A percentile compares a stretch with the other conserved stretches of the same genome.
phyloP scores from a whole-genome alignment of 2,329 filamentous ascomycete genomes.

The Xylaria sp. region DNA sequence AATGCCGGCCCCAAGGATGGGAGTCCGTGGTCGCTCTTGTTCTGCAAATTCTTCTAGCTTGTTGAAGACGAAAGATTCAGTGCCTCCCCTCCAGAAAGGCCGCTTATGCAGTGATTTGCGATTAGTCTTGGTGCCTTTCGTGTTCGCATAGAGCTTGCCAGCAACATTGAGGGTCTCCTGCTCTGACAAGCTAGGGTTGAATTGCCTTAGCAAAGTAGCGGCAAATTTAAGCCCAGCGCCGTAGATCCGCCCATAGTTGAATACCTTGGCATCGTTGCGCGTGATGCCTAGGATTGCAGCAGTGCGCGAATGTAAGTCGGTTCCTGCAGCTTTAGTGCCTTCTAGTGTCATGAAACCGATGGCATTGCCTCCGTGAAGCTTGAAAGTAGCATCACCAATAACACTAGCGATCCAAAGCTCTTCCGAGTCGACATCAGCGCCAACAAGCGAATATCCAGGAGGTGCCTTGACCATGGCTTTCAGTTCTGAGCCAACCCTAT shows the following conservation, averaged over 20 bases:
- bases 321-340: constrained; percentile 92
- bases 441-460: constrained; percentile 90
- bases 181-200: constrained; percentile 87
- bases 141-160: constrained; percentile 82
- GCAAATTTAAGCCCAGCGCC: constrained; percentile 97
- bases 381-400: constrained; percentile 93
- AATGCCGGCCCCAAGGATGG: constrained; percentile 92
- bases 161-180: constrained; percentile 80
- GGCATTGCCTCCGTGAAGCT: constrained; percentile 93
- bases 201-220: constrained; percentile 87
- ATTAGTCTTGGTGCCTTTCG: constrained; percentile 88
- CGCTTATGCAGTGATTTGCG: constrained; percentile 76
- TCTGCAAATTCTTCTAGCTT: constrained; percentile 97
- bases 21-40: constrained; percentile 88
- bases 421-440: constrained; percentile 96
- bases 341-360: constrained; percentile 99
- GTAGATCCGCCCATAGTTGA: constrained; percentile 99
- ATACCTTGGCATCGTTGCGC: constrained; percentile 94
- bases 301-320: constrained; percentile 93
- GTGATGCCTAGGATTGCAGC: constrained; percentile 93
- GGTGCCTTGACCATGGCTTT: constrained; percentile 97
- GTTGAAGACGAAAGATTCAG: constrained; percentile 98
- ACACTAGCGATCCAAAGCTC: constrained; percentile 98
- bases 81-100: constrained; percentile 94
- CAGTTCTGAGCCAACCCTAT: constrained; percentile 93